A percentile compares a stretch with the other conserved stretches of the same genome.
phyloP scores from a whole-genome alignment of 108 stramenopile genomes.

The Seminavis robusta region DNA sequence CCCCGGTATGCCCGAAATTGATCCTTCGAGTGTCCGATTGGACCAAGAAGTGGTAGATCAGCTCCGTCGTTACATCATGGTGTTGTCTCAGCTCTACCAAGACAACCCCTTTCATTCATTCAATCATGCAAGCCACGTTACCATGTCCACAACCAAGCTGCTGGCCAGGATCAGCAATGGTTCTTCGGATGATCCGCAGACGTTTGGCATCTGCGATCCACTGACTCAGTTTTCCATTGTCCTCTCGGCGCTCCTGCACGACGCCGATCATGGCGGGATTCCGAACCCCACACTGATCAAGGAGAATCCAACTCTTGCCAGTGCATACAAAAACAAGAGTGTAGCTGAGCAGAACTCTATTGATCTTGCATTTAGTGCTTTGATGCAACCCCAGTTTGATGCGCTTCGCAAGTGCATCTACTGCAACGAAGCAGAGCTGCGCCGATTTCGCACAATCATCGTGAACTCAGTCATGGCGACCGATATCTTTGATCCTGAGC shows the following conservation, averaged over 20 bases:
- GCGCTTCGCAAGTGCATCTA: neutral
- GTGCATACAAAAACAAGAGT: slow-evolving; percentile 53
- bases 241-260: slow-evolving; percentile 52
- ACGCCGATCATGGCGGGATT: slow-evolving; percentile 42
- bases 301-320: slow-evolving; percentile 31
- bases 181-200: slow-evolving; percentile 20
- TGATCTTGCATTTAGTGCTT: slow-evolving; percentile 36
- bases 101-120: slow-evolving; percentile 42
- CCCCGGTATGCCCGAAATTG: too few relatives aligned
- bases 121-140: slow-evolving; percentile 57
- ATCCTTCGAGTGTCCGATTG: neutral
- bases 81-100: slow-evolving; percentile 22
- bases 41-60: slow-evolving; percentile 4
- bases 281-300: slow-evolving; percentile 20
- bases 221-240: slow-evolving; percentile 29
- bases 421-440: neutral
- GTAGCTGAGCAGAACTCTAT: slow-evolving; percentile 49
- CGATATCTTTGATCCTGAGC: slow-evolving; percentile 43
- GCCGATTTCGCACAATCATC: slow-evolving; percentile 33
- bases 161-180: slow-evolving; percentile 9
- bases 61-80: slow-evolving; percentile 2
- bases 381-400: slow-evolving; percentile 23
- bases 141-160: slow-evolving; percentile 36
- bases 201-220: slow-evolving; percentile 51
- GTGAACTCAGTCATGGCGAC: slow-evolving; percentile 49